Percentiles rank a stretch among this genome's conserved stretches.
These are phyloP conservation scores for Rhinocladiella mackenziei DNA, from an alignment of 2,329 filamentous ascomycete genomes.

Conservation along the genomic window DNA sequence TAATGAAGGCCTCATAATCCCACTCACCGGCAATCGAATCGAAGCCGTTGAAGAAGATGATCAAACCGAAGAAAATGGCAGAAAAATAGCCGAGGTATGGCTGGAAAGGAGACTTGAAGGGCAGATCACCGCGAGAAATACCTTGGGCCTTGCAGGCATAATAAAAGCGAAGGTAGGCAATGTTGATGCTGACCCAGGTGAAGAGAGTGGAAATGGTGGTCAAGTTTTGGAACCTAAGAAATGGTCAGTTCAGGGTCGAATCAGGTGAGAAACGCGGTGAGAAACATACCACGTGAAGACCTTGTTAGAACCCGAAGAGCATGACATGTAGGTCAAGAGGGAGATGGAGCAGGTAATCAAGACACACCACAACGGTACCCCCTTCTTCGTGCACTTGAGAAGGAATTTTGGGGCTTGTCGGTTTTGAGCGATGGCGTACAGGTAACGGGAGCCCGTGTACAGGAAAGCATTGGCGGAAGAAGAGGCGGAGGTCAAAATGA, in stretches of 20 bases:
- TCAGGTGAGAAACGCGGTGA: conserved; percentile 16
- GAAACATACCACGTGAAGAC: conserved; percentile 61
- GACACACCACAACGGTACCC: conserved; percentile 66
- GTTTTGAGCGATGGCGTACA: conserved; percentile 47
- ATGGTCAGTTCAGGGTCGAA: neutral
- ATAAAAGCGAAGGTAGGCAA: conserved; percentile 68
- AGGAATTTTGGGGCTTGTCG: conserved; percentile 54
- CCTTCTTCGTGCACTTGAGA: conserved; percentile 55
- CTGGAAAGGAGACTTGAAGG: conserved; percentile 64
- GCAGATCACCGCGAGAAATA: conserved; percentile 60
- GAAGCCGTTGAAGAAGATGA: conserved; percentile 68
- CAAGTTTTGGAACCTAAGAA: conserved; percentile 14
- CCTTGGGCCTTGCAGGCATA: conserved; percentile 66
- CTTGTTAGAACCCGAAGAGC: conserved; percentile 58
- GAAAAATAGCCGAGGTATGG: conserved; percentile 67
- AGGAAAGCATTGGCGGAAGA: conserved; percentile 67
- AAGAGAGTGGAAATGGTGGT: conserved; percentile 47
- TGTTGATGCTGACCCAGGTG: conserved; percentile 64
- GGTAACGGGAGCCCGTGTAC: conserved; percentile 50
- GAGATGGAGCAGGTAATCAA: conserved; percentile 60
- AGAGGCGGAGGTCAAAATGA: conserved; percentile 68
- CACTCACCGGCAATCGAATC: conserved; percentile 38
- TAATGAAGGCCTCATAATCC: conserved; percentile 48
- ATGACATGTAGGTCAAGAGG: conserved; percentile 67
- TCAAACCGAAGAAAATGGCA: conserved; percentile 48